phyloP scores from a whole-genome alignment of 768 basidiomycete species.

The Boletus rufocinnamomeus region DNA sequence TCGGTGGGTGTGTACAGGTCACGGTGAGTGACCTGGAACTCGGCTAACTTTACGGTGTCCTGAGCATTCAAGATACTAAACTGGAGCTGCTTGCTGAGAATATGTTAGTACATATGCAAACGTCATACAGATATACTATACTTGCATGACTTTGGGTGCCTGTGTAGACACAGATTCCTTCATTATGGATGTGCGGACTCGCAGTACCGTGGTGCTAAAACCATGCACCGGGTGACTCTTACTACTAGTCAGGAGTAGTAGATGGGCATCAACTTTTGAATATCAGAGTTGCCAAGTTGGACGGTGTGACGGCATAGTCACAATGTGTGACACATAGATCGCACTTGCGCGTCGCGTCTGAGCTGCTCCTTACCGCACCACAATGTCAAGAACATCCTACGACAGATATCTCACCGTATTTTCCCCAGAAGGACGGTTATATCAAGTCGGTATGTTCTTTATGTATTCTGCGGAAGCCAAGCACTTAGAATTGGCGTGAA shows the following conservation, averaged over 20 bases:
- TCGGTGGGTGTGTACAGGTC: conserved; percentile 88
- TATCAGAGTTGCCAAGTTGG: conserved; percentile 1
- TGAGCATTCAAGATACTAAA: conserved; percentile 93
- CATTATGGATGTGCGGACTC: conserved; percentile 40
- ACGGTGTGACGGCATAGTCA: conserved; percentile 23
- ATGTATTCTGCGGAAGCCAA: background rate
- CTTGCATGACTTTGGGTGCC: conserved; percentile 82
- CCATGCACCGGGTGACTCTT: background rate
- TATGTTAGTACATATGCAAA: conserved; percentile 8
- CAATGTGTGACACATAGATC: conserved; percentile 38
- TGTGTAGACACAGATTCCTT: conserved; percentile 81
- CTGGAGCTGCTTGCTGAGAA: conserved; percentile 86
- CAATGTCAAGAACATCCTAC: conserved; percentile 94
- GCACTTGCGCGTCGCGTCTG: conserved; percentile 63
- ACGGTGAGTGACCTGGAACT: conserved; percentile 92
- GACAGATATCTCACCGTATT: conserved; percentile 97
- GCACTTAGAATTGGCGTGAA: conserved; percentile 10
- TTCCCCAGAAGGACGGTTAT: conserved; percentile 94
- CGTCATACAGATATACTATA: conserved; percentile 26
- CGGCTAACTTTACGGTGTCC: conserved; percentile 93
- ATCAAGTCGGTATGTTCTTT: conserved; percentile 87
- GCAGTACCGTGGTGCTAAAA: background rate
- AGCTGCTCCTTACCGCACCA: conserved; percentile 41
- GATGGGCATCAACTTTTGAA: no score
- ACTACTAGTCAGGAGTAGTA: no score